Conservation (phyloP, 306 rosid genomes). For the Argentina anserina region DNA sequence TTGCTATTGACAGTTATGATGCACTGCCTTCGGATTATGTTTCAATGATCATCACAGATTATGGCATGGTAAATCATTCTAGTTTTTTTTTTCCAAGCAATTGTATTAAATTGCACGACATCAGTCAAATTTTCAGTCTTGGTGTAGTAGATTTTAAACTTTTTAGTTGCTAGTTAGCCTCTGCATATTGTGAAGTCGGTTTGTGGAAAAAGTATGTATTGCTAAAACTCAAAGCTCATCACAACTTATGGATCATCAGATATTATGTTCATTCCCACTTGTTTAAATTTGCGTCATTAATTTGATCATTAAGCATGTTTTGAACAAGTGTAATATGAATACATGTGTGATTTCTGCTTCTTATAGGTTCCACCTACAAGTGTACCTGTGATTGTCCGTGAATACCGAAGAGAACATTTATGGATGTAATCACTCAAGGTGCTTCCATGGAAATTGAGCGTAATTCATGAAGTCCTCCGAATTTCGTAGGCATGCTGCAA, state of each 20-base stretch:
- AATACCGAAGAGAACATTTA: slow-evolving; percentile 60
- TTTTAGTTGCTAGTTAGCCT: not conserved
- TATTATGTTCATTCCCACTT: not conserved
- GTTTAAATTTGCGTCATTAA: not conserved
- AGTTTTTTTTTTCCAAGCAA: not conserved
- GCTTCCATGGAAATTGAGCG: not conserved
- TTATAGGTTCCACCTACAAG: slow-evolving; percentile 83
- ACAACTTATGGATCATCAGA: not conserved
- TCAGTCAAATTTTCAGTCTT: not conserved
- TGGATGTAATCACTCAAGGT: slow-evolving; percentile 25
- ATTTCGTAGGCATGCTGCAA: slow-evolving; percentile 29
- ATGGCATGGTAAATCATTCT: slow-evolving; percentile 91
- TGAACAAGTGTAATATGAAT: not conserved
- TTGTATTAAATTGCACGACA: not conserved
- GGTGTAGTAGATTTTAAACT: not conserved
- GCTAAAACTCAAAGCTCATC: not conserved
- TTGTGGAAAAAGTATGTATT: not conserved
- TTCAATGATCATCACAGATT: slow-evolving; percentile 77
- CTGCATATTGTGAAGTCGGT: not conserved
- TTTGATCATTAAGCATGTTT: not conserved
- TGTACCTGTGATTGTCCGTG: slow-evolving; percentile 79
- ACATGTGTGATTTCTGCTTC: not conserved
- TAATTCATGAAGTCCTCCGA: slow-evolving; percentile 17
- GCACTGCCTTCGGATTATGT: slow-evolving; percentile 81
- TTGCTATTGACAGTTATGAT: slow-evolving; percentile 56